A percentile compares a stretch with the other conserved stretches of the same genome.
Evolutionary conservation across 305 asterid species (phyloP).

Genomic region (Ruellia speciosa): DNA sequence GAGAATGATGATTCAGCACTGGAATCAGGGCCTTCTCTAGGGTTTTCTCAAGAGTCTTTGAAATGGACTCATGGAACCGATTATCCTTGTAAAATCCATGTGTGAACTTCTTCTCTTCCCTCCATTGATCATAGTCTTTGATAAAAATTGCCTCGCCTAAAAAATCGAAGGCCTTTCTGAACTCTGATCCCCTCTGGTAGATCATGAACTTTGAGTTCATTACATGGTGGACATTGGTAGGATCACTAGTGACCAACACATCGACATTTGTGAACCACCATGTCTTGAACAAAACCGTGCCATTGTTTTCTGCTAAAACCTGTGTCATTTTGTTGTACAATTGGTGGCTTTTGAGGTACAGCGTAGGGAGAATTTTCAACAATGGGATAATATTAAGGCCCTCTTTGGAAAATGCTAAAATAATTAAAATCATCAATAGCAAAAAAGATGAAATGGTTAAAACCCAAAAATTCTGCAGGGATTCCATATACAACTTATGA

Average conservation of each 20-base stretch:
- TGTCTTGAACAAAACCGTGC: constrained; percentile 29
- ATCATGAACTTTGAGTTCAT: constrained; percentile 31
- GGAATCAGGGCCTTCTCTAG: constrained; percentile 43
- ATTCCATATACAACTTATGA: no score
- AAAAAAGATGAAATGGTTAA: no score
- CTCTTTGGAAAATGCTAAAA: no score
- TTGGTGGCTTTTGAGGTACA: no score
- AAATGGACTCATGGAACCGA: constrained; percentile 27
- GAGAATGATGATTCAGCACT: constrained; percentile 34
- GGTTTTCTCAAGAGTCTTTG: constrained; percentile 20
- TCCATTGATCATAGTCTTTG: constrained; percentile 39
- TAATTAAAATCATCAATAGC: no score
- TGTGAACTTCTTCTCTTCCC: constrained; percentile 36
- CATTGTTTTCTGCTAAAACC: constrained; percentile 25
- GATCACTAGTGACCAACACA: constrained; percentile 32
- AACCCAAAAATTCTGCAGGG: no score
- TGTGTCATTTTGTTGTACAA: no score
- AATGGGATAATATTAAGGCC: no score
- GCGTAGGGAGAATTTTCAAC: no score
- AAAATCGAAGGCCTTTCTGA: constrained; percentile 35
- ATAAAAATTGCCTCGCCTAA: constrained; percentile 37
- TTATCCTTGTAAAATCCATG: constrained; percentile 34
- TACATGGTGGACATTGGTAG: constrained; percentile 32
- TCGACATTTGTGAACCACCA: constrained; percentile 27
- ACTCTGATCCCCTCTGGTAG: constrained; percentile 36